Evolutionary conservation across 139 green algal genomes (phyloP), one percentile per base, ranked within the genome.

Genomic region (Deuterostichococcus epilithicus): DNA sequence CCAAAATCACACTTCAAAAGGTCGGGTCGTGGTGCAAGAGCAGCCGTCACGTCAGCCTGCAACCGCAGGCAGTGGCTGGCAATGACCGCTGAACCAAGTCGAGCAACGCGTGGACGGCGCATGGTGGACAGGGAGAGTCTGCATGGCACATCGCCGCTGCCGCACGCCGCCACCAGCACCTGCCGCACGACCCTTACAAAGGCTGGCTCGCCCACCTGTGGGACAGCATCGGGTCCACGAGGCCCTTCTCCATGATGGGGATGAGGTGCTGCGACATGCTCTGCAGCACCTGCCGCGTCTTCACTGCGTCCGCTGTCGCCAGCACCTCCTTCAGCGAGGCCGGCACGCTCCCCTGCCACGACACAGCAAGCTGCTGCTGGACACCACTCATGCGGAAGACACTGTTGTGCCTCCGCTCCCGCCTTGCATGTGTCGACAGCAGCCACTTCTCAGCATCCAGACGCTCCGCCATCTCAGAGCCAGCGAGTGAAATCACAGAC

Each of bases 171-270:
- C n/a, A n/a, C n/a, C n/a, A n/a, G n/a, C n/a, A n/a, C n/a, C n/a
- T n/a, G n/a, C n/a, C n/a, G n/a, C n/a, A n/a, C n/a, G n/a, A n/a
- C n/a, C n/a, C n/a, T n/a, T n/a, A 66, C 23, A 59, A 34, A 22
- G 30, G 33, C 71, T 26, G 44, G 63, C 67, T n/a, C 23, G 25
- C 76, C 6, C 69, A 94, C 88, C 89, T 83, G 83, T 98, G 94
- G 22, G 86, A 80, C 36, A 97, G 84, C 26, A 86, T 82, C 13
- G 86, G 85, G 83, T 97, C 88, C 60, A 98, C 76, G 66, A 97
- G 81, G 10, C 85, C 93, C 86, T 98, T 97, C 86, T 98, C 94
- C 78, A 97, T 88, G 37, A 96, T 87, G 13, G 88, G 88, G 1
- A 80, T 76, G 37, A 97, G 76, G 74, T 90, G 80, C 25, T 78